A percentile compares a stretch with the other conserved stretches of the same genome.
phyloP scores from a whole-genome alignment of 2,329 filamentous ascomycete genomes.

The Leptographium flavum region DNA sequence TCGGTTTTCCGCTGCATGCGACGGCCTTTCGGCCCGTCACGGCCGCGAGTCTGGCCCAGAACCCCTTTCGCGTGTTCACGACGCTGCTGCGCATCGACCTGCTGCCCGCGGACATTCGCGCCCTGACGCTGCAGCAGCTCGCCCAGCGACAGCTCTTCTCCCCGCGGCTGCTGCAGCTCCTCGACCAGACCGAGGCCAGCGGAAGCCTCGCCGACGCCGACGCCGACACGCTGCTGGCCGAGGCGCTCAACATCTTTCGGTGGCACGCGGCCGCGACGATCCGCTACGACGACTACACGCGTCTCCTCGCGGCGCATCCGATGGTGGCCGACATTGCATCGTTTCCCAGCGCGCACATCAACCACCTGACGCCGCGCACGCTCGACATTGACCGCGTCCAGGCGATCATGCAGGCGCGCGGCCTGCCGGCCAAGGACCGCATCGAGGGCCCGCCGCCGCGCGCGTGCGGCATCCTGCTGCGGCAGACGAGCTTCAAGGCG shows the following conservation, averaged over 20 bases:
- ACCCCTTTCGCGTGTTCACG: constrained; percentile 29
- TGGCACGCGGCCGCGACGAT: constrained; percentile 30
- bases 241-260: constrained; percentile 30
- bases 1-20: not conserved
- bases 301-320: constrained; percentile 27
- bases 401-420: constrained; percentile 22
- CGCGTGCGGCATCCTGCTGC: constrained; percentile 29
- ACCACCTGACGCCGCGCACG: constrained; percentile 37
- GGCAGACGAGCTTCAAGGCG: constrained; percentile 39
- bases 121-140: not conserved
- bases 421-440: constrained; percentile 29
- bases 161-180: not conserved
- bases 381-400: constrained; percentile 33
- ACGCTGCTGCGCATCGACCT: constrained; percentile 26
- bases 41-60: constrained; percentile 19
- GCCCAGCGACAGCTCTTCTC: not conserved
- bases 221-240: constrained; percentile 23
- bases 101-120: constrained; percentile 11
- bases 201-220: constrained; percentile 16
- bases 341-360: constrained; percentile 31
- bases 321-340: constrained; percentile 32
- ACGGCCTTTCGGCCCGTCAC: constrained; percentile 19
- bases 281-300: constrained; percentile 25
- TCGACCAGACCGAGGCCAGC: constrained; percentile 7
- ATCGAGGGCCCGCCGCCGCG: constrained; percentile 36